Base-by-base conservation (phyloP, 2,329 filamentous ascomycete genomes). In the Talaromyces sp. region DNA sequence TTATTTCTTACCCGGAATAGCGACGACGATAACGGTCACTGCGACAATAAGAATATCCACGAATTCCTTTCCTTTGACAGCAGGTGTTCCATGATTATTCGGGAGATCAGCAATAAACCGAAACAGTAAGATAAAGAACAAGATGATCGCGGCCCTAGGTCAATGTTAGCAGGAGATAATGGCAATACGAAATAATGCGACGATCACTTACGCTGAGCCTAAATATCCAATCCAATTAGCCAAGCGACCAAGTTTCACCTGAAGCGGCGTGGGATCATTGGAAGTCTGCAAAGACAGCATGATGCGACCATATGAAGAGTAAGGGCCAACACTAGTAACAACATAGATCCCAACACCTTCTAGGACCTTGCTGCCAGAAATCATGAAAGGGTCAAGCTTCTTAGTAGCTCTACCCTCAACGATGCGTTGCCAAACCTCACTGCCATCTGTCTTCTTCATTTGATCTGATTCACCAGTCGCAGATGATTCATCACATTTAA, bases 121-220 rank as follows among this genome's bases (percentile, higher is more conserved):
- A 75, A 96, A 92, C 65, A 96, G 84, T 13, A 96, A 80, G 41
- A 95, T 88, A 42, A 93, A 80, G 74, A 97, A 96, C 42, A 96
- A 79, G 13, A 94, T 77, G 59, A 88, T 90, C 44, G 91, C 90
- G 55, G 83, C 78, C 42, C 73, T 74, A 9, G 24, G 36, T 17
- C 7, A 32, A 29, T 17, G 49, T 65, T 35, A 66, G 59, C 20
- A 13, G 30, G 29, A 4, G 45, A 41, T n/a, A 46, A 7, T 24
- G 1, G 0, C 30, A 14, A 30, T 30, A 13, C 24, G 29, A 20
- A 13, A 3, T 3, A 6, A 30, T 6, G 16, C 16, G 27, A 35
- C 3, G 3, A 13, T 24, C 19, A 56, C 64, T 66, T 66, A 75
- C 73, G 81, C 85, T 69, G 90, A 90, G 72, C 88, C 88, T 32